phyloP scores from a whole-genome alignment of 371 early-diverging fungal species.

The Zychaea mexicana region DNA sequence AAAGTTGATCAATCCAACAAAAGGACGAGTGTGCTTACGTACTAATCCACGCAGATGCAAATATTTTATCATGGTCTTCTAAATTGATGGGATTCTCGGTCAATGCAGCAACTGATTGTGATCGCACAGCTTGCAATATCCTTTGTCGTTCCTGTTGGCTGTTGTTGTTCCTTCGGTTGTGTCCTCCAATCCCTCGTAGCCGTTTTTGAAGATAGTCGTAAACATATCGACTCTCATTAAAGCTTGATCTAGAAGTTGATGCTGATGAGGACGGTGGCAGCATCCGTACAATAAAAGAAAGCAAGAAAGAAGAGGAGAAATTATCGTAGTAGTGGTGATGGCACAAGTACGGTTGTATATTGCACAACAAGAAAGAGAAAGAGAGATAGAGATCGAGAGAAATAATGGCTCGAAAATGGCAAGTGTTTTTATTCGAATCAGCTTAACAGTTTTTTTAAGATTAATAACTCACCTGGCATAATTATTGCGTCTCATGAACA shows the following conservation, averaged over 20 bases:
- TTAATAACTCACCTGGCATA: neutral
- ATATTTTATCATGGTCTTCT: conserved; percentile 58
- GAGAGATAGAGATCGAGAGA: neutral
- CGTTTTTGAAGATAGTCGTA: neutral
- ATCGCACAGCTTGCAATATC: neutral
- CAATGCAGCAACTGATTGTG: neutral
- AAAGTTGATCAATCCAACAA: too few relatives aligned
- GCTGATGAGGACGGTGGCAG: neutral
- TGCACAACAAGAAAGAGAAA: too few relatives aligned
- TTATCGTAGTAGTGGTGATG: too few relatives aligned
- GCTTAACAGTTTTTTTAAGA: neutral
- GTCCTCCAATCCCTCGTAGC: neutral
- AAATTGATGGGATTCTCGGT: conserved; percentile 11
- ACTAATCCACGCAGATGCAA: conserved; percentile 58
- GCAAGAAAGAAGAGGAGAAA: too few relatives aligned
- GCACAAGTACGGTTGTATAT: neutral
- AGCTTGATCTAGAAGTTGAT: neutral
- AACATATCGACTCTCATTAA: neutral
- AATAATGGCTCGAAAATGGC: too few relatives aligned
- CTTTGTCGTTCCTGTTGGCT: neutral
- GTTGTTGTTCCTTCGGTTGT: neutral
- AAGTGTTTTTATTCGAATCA: neutral
- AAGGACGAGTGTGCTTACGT: neutral
- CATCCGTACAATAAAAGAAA: neutral
- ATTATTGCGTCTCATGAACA: conserved; percentile 1